Base-by-base conservation (phyloP, 176 grass and related monocot genomes). In the Pontederia paniculata region DNA sequence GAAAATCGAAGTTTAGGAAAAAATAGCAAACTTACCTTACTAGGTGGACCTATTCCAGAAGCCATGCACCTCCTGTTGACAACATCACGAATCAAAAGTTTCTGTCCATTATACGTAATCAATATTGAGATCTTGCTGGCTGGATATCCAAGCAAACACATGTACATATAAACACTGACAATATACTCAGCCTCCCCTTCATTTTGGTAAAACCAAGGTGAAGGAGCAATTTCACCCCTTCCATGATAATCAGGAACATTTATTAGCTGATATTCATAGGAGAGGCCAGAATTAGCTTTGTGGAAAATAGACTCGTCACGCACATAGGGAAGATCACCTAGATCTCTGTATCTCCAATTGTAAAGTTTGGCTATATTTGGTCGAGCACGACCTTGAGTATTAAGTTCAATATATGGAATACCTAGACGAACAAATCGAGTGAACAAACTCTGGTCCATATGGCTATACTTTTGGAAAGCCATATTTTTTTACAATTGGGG, bases 391-490 rank as follows among this genome's bases (percentile, higher is more conserved):
- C 93, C 93, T 65, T 98, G 93, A 16, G 93, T 86, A 66, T 98
- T 98, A 61, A 98, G 83, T 63, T 98, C 86, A 45, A 98, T 98
- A 57, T 98, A 98, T 69, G 93, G 93, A 48, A 98, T 83, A 73
- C 93, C 83, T 50, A 98, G 83, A 64, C 93, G 80, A 71, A 98
- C 93, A 52, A 98, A 98, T 50, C 86, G 80, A 49, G 86, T 91
- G 64, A 98, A 98, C 19, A 98, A 77, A 73, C 69, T 79, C 77
- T 98, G 93, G 65, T 98, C 93, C 93, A 91, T 98, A 70, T 98
- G 93, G 62, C 93, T 98, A 67, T 98, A 98, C 65, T 98, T 98
- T 67, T 98, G 86, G 61, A 98, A 98, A 61, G 93, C 93, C 86
- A 98, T 98, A 49, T 98, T 91, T 77, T n/a, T 98, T 98, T 28